Conservation (phyloP, 2,329 filamentous ascomycete genomes). For the Ophiostoma sp. region DNA sequence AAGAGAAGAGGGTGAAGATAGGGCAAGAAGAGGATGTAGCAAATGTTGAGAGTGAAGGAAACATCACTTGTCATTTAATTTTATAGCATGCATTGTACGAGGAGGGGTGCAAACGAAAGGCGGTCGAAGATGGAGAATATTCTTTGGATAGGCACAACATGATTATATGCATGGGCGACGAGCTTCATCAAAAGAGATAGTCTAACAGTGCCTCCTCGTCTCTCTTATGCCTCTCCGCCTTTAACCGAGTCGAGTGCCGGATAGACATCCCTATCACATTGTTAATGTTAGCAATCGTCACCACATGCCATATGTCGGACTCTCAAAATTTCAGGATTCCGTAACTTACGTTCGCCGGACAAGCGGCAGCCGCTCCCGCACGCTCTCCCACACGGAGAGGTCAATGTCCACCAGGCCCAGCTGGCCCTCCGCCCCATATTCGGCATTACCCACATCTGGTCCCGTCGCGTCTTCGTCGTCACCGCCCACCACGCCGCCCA, state of each 20-base stretch:
- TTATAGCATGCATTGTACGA: background rate
- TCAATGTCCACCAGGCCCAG: constrained; percentile 59
- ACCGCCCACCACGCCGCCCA: constrained; percentile 54
- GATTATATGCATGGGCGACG: background rate
- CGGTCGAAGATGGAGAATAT: background rate
- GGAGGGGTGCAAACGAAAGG: background rate
- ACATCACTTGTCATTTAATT: background rate
- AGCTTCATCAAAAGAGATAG: background rate
- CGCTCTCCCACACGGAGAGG: constrained; percentile 46
- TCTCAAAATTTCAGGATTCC: background rate
- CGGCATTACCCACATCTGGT: constrained; percentile 27
- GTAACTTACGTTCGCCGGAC: constrained; percentile 52
- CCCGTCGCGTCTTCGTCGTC: constrained; percentile 37
- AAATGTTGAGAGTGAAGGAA: background rate
- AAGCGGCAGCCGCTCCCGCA: constrained; percentile 56
- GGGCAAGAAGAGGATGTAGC: background rate
- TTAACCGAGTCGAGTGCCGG: constrained; percentile 21
- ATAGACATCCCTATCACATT: constrained; percentile 27
- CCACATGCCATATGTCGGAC: background rate
- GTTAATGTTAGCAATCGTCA: background rate
- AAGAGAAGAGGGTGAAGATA: background rate
- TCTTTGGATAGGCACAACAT: background rate
- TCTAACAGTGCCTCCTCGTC: too few species aligned
- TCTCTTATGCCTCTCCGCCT: background rate
- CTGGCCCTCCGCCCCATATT: constrained; percentile 45